Base-by-base conservation (phyloP, 345 rosid species). In the Syzygium oleosum region DNA sequence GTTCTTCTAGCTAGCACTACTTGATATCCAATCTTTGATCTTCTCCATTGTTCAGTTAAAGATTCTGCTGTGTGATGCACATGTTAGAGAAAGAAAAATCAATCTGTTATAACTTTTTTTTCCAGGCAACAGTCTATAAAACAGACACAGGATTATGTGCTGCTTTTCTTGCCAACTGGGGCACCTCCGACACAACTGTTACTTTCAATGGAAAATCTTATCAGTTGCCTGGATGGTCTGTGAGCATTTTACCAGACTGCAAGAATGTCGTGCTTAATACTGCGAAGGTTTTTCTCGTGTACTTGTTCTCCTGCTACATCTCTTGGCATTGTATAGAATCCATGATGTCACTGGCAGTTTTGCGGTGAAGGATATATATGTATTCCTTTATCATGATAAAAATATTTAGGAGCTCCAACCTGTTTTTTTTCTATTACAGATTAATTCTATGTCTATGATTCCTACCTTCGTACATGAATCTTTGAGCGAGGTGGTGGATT, bases 181-280 rank as follows among this genome's bases (percentile, higher is more conserved):
- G 91, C 85, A 91, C 92, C 29, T 89, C 98, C 61, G 98, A 95
- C 88, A 93, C 91, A 65, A 95, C 95, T 31, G 94, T 94, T 85
- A 93, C 86, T 84, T 97, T 96, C 91, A 94, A 89, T 85, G 97
- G 96, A 86, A 93, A 93, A 83, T 91, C 97, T 87, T 96, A 97
- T 88, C 88, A 29, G 87, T 89, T 97, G 92, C 99, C 99, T 73
- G 96, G 95, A 13, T 97, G 99, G 99, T 96, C 99, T 17, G 99
- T 97, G 85, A 97, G 99, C 95, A 95, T 97, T 92, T 92, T 97
- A 84, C 99, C 99, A 23, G 98, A 97, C 91, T 96, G 99, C 96
- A 95, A 95, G 88, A 97, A 91, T 73, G 99, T 95, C 12, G 99
- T 88, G 65, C 90, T 97, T 63, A 97, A 97, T 88, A 96, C 99